These are phyloP conservation scores for Epichloe typhina DNA, from an alignment of 2,329 filamentous ascomycete species.

Conservation along the genomic window DNA sequence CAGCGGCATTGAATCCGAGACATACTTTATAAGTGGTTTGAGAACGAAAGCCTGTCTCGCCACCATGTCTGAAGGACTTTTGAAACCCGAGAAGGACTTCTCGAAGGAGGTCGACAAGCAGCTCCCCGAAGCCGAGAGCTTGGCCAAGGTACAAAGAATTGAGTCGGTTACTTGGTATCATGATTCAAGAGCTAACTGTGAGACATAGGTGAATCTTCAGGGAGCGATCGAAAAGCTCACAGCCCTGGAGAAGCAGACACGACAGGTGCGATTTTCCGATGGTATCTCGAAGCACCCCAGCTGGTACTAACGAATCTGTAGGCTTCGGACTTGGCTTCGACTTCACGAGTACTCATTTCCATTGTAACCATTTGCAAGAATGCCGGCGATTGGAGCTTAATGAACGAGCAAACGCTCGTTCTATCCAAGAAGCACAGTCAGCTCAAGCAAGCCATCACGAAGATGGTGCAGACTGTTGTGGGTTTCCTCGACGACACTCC, in stretches of 20 bases:
- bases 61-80: slow-evolving; percentile 64
- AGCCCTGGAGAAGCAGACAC: slow-evolving; percentile 85
- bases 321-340: slow-evolving; percentile 92
- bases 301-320: slow-evolving; percentile 23
- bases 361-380: slow-evolving; percentile 94
- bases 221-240: slow-evolving; percentile 89
- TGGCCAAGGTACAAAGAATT: slow-evolving; percentile 54
- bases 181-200: slow-evolving; percentile 5
- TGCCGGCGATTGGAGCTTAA: slow-evolving; percentile 78
- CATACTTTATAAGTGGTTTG: neutral
- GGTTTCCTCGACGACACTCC: slow-evolving; percentile 78
- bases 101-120: slow-evolving; percentile 88
- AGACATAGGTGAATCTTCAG: slow-evolving; percentile 56
- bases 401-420: slow-evolving; percentile 92
- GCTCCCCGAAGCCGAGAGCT: slow-evolving; percentile 79
- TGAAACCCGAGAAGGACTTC: slow-evolving; percentile 98
- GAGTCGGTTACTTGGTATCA: slow-evolving; percentile 21
- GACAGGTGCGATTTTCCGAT: slow-evolving; percentile 53
- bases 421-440: slow-evolving; percentile 99
- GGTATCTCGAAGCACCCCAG: slow-evolving; percentile 7
- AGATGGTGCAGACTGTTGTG: slow-evolving; percentile 98
- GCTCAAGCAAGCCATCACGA: slow-evolving; percentile 96
- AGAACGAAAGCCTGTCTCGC: slow-evolving; percentile 3
- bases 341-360: slow-evolving; percentile 71
- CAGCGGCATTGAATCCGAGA: neutral